Conservation (phyloP, 139 green algal genomes). For the Chlorella ohadii region DNA sequence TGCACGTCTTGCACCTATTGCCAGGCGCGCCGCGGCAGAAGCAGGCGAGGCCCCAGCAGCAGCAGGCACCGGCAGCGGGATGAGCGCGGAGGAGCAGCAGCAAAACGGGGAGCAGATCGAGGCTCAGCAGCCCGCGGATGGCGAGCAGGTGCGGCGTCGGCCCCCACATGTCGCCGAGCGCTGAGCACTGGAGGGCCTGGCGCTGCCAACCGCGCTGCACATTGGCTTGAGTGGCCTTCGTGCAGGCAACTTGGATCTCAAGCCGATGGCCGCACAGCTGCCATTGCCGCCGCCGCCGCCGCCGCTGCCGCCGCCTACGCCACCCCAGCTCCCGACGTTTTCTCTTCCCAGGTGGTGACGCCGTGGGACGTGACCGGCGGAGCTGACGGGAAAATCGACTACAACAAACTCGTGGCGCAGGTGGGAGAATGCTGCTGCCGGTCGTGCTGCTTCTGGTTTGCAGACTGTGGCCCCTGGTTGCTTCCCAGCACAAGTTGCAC, state of each 20-base stretch:
- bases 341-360: conserved; percentile 30
- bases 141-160: conserved; percentile 20
- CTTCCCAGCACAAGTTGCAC: neutral
- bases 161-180: neutral
- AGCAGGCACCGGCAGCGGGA: neutral
- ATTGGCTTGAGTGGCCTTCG: neutral
- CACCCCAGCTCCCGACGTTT: neutral
- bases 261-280: neutral
- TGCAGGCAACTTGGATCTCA: neutral
- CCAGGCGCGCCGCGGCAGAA: no score
- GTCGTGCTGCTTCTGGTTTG: no score
- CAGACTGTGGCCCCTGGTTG: no score
- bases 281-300: neutral
- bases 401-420: conserved; percentile 93
- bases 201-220: no score
- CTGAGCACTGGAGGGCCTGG: neutral
- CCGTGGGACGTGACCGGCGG: conserved; percentile 94
- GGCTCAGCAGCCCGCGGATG: neutral
- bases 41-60: neutral
- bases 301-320: neutral
- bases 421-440: conserved; percentile 38
- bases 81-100: neutral
- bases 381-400: conserved; percentile 94
- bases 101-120: conserved; percentile 4
- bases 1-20: no score